Evolutionary conservation across 1,139 yeast genomes (phyloP), one percentile per base, ranked within the genome.

Genomic region (Scheffersomyces quercinus): DNA sequence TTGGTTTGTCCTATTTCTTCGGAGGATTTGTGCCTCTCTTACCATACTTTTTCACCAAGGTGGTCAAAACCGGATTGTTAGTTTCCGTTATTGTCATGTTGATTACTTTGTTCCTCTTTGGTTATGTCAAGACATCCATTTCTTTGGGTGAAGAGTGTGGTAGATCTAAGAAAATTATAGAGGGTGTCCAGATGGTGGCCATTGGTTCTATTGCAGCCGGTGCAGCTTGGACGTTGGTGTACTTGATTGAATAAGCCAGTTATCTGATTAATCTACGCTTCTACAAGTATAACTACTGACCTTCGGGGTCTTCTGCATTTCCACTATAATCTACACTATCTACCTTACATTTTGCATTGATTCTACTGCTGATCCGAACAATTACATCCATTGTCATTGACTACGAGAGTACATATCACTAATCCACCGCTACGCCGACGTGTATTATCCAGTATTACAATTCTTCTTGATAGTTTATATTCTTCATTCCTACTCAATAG

Each of bases 121-220:
- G 99, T 32, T 88, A 79, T 60, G 68, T 85, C 46, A 93, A 93
- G 71, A 89, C 97, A 13, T 69, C 85, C 36, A 80, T 90, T 42
- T 86, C 97, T 8, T 81, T 91, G 70, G 95, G 96, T 44, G 82
- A 81, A 33, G 91, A 84, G 50, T 82, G 89, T 56, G 77, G 88
- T 12, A 65, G 65, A 8, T 58, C 62, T 47, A 82, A 81, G 56
- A 87, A 88, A 58, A 68, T 86, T 5, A 67, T 71, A 38, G 96
- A 90, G 63, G 98, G 98, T 41, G 44, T 86, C 35, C 96, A 90
- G 67, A 93, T 93, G 98, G 84, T 90, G 44, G 69, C 86, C 15
- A 91, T 89, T 41, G 99, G 99, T 36, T 95, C 97, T 13, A 70
- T 87, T 29, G 99, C 99, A 24, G 99, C 99, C 4, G 96, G 96